Evolutionary conservation across 2,329 filamentous ascomycete genomes (phyloP).

Genomic region (Ascochyta lentis): DNA sequence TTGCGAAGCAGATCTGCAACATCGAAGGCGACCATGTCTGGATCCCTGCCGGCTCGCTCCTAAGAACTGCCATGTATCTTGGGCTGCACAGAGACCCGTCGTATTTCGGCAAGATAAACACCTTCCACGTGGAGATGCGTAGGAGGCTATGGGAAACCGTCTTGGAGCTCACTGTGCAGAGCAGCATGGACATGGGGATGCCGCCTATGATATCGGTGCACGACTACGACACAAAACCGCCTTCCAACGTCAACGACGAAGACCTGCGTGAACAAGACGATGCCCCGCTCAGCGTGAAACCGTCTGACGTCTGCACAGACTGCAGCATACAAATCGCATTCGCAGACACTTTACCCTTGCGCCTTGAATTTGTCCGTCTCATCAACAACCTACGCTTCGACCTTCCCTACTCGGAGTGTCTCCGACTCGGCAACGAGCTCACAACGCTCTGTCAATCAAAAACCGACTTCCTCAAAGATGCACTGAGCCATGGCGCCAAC

Average conservation of each 20-base stretch:
- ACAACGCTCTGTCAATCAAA: conserved; percentile 29
- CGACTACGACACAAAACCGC: conserved; percentile 49
- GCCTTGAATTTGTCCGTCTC: conserved; percentile 44
- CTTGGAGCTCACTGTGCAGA: conserved; percentile 48
- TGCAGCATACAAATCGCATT: conserved; percentile 48
- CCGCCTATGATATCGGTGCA: conserved; percentile 45
- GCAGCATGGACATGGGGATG: conserved; percentile 47
- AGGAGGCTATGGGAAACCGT: conserved; percentile 39
- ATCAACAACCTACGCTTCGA: conserved; percentile 44
- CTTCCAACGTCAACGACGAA: conserved; percentile 51
- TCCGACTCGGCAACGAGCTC: conserved; percentile 37
- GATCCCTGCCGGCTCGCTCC: conserved; percentile 47
- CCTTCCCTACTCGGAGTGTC: conserved; percentile 38
- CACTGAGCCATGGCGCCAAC: conserved; percentile 8
- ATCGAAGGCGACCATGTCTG: conserved; percentile 48
- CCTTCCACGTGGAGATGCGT: conserved; percentile 49
- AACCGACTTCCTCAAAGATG: conserved; percentile 24
- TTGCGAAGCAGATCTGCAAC: conserved; percentile 47
- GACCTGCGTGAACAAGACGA: conserved; percentile 41
- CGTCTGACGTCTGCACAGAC: conserved; percentile 41
- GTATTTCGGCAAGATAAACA: conserved; percentile 43
- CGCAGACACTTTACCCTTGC: conserved; percentile 43
- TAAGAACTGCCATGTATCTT: conserved; percentile 51
- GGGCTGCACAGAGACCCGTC: conserved; percentile 52
- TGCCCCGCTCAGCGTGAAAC: conserved; percentile 28